phyloP scores from a whole-genome alignment of 2,329 filamentous ascomycete species.

The Ophiognomonia clavigignenti-juglandacearum region DNA sequence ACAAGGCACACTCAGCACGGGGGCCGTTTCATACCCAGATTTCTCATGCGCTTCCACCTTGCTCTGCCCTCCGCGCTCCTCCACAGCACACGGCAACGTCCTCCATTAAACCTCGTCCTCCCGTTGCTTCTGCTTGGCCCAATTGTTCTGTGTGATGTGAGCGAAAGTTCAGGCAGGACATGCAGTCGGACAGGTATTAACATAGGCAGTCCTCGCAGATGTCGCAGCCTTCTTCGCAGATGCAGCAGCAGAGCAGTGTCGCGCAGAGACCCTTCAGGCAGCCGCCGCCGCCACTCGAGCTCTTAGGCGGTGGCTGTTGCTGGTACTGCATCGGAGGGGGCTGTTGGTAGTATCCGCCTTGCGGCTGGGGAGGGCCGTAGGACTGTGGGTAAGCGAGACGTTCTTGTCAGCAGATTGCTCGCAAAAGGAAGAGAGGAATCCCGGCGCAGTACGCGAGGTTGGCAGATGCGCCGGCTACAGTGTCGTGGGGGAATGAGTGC shows the following conservation, averaged over 20 bases:
- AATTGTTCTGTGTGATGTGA: too few species aligned
- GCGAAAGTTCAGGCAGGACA: too few species aligned
- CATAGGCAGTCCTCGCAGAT: constrained; percentile 40
- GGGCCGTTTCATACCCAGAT: too few species aligned
- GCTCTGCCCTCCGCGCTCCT: too few species aligned
- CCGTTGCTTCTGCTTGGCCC: too few species aligned
- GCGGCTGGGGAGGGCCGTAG: constrained; percentile 30
- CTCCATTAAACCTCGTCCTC: too few species aligned
- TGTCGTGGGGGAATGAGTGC: constrained; percentile 19
- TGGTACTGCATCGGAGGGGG: constrained; percentile 42
- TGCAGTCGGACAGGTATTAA: too few species aligned
- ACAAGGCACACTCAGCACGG: too few species aligned
- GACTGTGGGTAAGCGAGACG: constrained; percentile 26
- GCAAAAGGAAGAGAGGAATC: too few species aligned
- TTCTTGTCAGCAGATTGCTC: constrained; percentile 6
- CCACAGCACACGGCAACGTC: too few species aligned
- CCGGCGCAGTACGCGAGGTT: too few species aligned
- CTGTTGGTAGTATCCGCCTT: constrained; percentile 36
- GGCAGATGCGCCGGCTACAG: neutral
- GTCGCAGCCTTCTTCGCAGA: constrained; percentile 45
- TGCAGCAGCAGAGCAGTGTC: constrained; percentile 44
- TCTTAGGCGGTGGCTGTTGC: constrained; percentile 33
- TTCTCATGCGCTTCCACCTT: too few species aligned
- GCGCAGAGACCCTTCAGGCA: constrained; percentile 43
- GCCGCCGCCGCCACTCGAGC: constrained; percentile 27